Evolutionary conservation across 257 asterid genomes (phyloP).

Genomic region (Lavandula angustifolia): DNA sequence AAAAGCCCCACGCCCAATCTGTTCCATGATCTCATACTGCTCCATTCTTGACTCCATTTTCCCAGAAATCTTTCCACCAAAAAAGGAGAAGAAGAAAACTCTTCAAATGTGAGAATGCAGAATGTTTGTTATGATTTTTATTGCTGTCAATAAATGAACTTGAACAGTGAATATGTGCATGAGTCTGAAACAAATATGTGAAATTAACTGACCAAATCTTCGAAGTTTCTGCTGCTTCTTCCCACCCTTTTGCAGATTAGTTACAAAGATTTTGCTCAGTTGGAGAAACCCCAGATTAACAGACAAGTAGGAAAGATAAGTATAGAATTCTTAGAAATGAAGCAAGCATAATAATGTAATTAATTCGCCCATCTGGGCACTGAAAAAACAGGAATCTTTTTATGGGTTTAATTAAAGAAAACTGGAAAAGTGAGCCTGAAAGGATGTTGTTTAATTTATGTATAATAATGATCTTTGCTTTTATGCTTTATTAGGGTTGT

Average conservation of each 20-base stretch:
- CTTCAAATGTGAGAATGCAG: neutral
- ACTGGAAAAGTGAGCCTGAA: conserved; percentile 17
- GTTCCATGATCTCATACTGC: conserved; percentile 99
- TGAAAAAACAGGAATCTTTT: conserved; percentile 23
- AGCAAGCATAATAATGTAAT: conserved; percentile 24
- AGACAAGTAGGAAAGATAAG: conserved; percentile 15
- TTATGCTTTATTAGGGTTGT: conserved; percentile 12
- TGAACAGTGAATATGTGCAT: conserved; percentile 15
- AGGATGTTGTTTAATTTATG: neutral
- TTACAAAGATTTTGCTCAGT: conserved; percentile 21
- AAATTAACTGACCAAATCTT: conserved; percentile 27
- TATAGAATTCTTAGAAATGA: conserved; percentile 33
- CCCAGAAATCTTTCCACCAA: conserved; percentile 30
- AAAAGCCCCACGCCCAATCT: conserved; percentile 99
- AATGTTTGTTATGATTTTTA: conserved; percentile 11
- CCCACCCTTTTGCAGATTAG: conserved; percentile 38
- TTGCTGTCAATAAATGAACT: conserved; percentile 25
- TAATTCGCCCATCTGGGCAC: conserved; percentile 24
- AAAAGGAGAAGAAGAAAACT: neutral
- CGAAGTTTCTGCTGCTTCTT: conserved; percentile 34
- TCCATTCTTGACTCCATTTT: conserved; percentile 92
- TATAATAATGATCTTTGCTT: conserved; percentile 12
- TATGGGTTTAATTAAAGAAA: conserved; percentile 26
- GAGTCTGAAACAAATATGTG: conserved; percentile 24
- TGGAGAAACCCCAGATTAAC: conserved; percentile 20